Percentiles rank a stretch among this genome's conserved stretches.
phyloP scores from a whole-genome alignment of 345 rosid species.

The Turnera subulata region DNA sequence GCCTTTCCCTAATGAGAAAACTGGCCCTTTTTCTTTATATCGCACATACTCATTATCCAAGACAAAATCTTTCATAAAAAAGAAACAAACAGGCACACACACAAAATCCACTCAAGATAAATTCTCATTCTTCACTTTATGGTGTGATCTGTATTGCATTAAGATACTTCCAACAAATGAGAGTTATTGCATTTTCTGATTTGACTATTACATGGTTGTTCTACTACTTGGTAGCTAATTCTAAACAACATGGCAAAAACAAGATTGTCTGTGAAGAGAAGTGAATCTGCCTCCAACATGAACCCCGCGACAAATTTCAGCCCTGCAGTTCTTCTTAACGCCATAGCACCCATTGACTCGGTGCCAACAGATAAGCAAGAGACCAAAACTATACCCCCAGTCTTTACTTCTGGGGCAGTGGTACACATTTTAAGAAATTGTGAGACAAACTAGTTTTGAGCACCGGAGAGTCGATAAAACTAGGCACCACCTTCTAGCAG shows the following conservation, averaged over 20 bases:
- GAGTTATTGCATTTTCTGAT: not conserved
- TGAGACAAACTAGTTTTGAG: not conserved
- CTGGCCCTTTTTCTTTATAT: too few relatives aligned
- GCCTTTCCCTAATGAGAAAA: too few relatives aligned
- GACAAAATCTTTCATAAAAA: too few relatives aligned
- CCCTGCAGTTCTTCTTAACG: not conserved
- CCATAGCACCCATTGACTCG: not conserved
- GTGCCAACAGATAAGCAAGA: not conserved
- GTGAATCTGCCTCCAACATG: not conserved
- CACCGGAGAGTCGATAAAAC: slow-evolving; percentile 20
- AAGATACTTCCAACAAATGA: not conserved
- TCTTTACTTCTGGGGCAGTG: not conserved
- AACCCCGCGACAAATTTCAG: slow-evolving; percentile 1
- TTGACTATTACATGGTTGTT: slow-evolving; percentile 1
- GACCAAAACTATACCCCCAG: slow-evolving; percentile 3
- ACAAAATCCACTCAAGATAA: too few relatives aligned
- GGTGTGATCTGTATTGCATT: not conserved
- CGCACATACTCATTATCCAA: too few relatives aligned
- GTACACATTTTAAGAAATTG: not conserved
- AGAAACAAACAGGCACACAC: too few relatives aligned
- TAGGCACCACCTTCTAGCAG: slow-evolving; percentile 30
- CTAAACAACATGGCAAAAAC: too few relatives aligned
- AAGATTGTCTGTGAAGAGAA: too few relatives aligned
- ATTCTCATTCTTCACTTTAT: not conserved
- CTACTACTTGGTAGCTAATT: not conserved